Percentiles rank a stretch among this genome's conserved stretches.
Evolutionary conservation across 2,329 filamentous ascomycete genomes (phyloP).

Genomic region (Xylaria sp.): DNA sequence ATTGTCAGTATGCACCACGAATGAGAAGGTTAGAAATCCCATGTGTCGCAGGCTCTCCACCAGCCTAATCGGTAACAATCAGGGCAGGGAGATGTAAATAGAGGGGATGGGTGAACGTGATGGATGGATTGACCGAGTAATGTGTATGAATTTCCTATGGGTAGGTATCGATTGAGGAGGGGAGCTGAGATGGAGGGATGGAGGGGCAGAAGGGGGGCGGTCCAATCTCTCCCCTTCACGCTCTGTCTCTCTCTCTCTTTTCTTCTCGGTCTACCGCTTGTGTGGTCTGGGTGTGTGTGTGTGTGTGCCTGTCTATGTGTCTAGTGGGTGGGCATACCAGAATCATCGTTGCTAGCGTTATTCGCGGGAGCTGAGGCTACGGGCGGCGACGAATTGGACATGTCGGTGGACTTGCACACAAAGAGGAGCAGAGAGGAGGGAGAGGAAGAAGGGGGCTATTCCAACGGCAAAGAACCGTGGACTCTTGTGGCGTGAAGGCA

Average conservation of each 20-base stretch:
- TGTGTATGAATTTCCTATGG: constrained; percentile 1
- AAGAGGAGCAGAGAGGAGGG: background rate
- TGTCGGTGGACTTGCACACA: constrained; percentile 30
- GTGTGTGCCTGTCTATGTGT: background rate
- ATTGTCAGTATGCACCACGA: constrained; percentile 33
- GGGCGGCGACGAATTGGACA: constrained; percentile 43
- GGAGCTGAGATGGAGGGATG: constrained; percentile 26
- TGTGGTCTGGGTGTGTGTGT: background rate
- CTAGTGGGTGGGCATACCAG: constrained; percentile 35
- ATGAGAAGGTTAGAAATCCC: constrained; percentile 16
- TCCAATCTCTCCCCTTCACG: constrained; percentile 8
- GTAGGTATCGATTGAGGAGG: constrained; percentile 23
- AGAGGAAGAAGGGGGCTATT: constrained; percentile 14
- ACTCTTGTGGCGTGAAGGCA: constrained; percentile 30
- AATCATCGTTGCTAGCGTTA: constrained; percentile 42
- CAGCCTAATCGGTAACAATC: constrained; percentile 9
- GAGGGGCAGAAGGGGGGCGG: constrained; percentile 21
- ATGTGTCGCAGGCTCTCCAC: constrained; percentile 21
- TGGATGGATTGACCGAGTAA: background rate
- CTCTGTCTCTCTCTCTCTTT: background rate
- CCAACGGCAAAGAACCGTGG: constrained; percentile 34
- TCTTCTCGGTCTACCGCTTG: background rate
- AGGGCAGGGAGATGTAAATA: background rate
- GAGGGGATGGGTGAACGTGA: background rate
- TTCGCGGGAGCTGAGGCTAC: constrained; percentile 37